Evolutionary conservation across 805 yeast species (phyloP).

Genomic region (Yarrowia deformans): DNA sequence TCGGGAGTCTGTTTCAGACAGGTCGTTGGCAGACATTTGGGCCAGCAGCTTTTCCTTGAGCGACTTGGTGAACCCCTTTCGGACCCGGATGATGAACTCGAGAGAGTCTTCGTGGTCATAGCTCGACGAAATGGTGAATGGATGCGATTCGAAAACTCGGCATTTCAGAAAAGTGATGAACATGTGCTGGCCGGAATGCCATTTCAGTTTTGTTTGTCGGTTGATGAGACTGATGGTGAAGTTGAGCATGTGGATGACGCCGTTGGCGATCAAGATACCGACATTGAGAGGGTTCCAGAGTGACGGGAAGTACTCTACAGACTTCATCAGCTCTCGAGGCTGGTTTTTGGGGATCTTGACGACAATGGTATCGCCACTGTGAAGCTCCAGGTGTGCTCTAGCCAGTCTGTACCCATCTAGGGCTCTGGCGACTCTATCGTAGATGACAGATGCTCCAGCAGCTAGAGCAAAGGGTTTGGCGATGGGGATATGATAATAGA

Average conservation of each 20-base stretch:
- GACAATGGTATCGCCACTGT: conserved; percentile 44
- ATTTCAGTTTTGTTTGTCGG: conserved; percentile 35
- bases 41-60: conserved; percentile 40
- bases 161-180: conserved; percentile 44
- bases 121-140: conserved; percentile 45
- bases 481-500: conserved; percentile 43
- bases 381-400: conserved; percentile 37
- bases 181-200: conserved; percentile 45
- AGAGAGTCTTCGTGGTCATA: conserved; percentile 41
- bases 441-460: conserved; percentile 43
- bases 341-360: conserved; percentile 38
- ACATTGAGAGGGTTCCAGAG: background rate
- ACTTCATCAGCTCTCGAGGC: background rate
- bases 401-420: conserved; percentile 42
- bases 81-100: conserved; percentile 48
- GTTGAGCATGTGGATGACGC: conserved; percentile 7
- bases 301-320: background rate
- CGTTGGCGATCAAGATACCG: background rate
- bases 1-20: background rate
- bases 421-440: conserved; percentile 43
- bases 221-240: conserved; percentile 21
- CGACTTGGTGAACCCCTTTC: conserved; percentile 47
- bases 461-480: conserved; percentile 44
- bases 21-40: background rate
- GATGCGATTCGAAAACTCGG: conserved; percentile 44